Percentiles rank a stretch among this genome's conserved stretches.
Conservation (phyloP, 1,284 basidiomycete genomes). For the Ganoderma leucocontextum region DNA sequence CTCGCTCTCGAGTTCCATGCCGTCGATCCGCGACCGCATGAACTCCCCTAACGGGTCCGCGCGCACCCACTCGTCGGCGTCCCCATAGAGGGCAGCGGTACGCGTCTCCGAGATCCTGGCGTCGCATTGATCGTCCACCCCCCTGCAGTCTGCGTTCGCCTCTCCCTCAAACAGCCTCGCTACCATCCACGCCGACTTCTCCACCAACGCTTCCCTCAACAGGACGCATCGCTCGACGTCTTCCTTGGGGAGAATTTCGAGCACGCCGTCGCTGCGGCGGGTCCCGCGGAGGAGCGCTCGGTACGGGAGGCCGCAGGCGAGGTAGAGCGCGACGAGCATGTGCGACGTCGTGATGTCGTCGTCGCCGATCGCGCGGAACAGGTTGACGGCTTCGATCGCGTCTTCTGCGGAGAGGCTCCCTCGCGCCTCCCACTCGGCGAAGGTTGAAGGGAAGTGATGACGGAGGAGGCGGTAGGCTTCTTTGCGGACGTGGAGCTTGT, state of each 20-base stretch:
- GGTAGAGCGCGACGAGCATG: slow-evolving; percentile 1
- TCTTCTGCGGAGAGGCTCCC: not conserved
- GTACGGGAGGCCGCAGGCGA: slow-evolving; percentile 1
- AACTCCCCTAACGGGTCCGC: slow-evolving; percentile 2
- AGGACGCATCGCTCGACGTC: slow-evolving; percentile 5
- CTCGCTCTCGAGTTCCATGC: not conserved
- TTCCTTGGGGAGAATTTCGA: not conserved
- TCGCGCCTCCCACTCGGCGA: not conserved
- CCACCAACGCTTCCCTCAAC: not conserved
- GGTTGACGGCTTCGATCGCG: slow-evolving; percentile 9
- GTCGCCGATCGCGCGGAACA: slow-evolving; percentile 7
- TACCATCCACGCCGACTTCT: slow-evolving; percentile 1
- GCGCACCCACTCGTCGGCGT: not conserved
- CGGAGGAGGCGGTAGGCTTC: not conserved
- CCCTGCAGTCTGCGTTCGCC: not conserved
- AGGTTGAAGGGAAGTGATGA: not conserved
- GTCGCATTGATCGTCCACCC: not conserved
- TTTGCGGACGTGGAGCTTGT: not conserved
- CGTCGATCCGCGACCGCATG: not conserved
- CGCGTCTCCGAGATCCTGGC: not conserved
- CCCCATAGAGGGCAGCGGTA: not conserved
- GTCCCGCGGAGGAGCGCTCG: not conserved
- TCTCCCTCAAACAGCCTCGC: not conserved
- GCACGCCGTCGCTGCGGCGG: not conserved
- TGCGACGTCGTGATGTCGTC: slow-evolving; percentile 5